Evolutionary conservation across 805 yeast species (phyloP), one percentile per base, ranked within the genome.

Genomic region (Yarrowia phangngaensis): DNA sequence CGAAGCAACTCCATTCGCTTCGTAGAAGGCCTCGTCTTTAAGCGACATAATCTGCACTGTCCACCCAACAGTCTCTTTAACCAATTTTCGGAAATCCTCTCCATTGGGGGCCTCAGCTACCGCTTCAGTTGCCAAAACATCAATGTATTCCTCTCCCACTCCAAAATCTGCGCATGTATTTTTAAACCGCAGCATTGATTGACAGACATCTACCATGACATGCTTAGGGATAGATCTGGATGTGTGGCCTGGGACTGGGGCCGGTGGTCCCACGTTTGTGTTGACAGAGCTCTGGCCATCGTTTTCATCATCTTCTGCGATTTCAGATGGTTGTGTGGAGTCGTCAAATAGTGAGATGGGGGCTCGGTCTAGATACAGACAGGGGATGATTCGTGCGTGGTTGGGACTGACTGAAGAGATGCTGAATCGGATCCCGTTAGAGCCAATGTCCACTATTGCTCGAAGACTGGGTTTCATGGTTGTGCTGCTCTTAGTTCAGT

Each of bases 401-500:
- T 75, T 80, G 1, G 82, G 70, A 3, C 83, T 81, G 40, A 76
- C 71, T 2, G 87, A 80, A 13, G 86, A 78, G 30, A 83, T 81
- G 31, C 84, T 76, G 59, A 84, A 81, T 46, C 89, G 67, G 35
- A 83, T 74, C 28, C 86, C 89, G 59, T 81, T 80, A 14, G 89
- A 79, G 7, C 89, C 90, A 15, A 84, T 80, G 61, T 84, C 89
- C 3, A 82, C 87, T 35, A 83, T 76, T 7, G 82, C 87, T 35
- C 54, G 34, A 16, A 59, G 51, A 19, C 32, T 38, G 12, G 45
- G 13, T 38, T 38, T 38, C 45, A 38, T 38, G 45, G 32, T 36
- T 4, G 22, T 14, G n/a, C 13, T 4, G 16, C 31, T 4, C 43
- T 38, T 31, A 38, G 45, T 38, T 38, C 27, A 38, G 45, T 32